Evolutionary conservation across 768 basidiomycete genomes (phyloP), one percentile per base, ranked within the genome.

Genomic region (Exidia glandulosa): DNA sequence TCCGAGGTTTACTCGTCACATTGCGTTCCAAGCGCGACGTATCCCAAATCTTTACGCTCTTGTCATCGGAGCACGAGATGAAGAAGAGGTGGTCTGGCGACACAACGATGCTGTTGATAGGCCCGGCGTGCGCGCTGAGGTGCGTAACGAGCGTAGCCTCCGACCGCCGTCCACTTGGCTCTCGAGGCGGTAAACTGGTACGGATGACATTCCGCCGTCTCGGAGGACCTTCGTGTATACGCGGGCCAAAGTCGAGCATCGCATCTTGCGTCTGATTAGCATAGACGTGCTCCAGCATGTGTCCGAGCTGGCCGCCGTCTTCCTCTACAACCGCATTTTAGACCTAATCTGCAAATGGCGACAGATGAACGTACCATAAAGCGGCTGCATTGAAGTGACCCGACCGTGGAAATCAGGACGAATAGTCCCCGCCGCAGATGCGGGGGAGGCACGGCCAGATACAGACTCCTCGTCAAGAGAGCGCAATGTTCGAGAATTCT

Each of bases 61-160:
- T 67, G 58, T 78, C 76, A 25, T 72, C 68, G 2, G 76, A 76
- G 3, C 72, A 72, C 0, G 77, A 72, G 4, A 73, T 74, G 60
- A 79, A 97, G 77, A 96, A 99, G 69, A 86, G 74, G 66, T 96
- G 92, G 67, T 98, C 96, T 2, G 95, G 94, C 1, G 95, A 86
- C 27, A 94, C 89, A 2, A 87, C 87, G 27, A 98, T 75, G 7
- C 84, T 81, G 2, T 87, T 92, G 60, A 98, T 76, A 1, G 84
- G 77, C 29, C 87, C 90, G 0, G 84, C 80, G 68, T 97, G 95
- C 3, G 92, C 88, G 19, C 81, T 80, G 16, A 96, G 79, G 70
- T 95, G 88, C 0, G 88, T 86, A 57, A 98, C 82, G 59, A 97
- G 80, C 2, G 81, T 85, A 1, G 90, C 87, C 63, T 94, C 92